A percentile compares a stretch with the other conserved stretches of the same genome.
Conservation (phyloP, 2,329 filamentous ascomycete genomes). For the Claviceps digitariae region DNA sequence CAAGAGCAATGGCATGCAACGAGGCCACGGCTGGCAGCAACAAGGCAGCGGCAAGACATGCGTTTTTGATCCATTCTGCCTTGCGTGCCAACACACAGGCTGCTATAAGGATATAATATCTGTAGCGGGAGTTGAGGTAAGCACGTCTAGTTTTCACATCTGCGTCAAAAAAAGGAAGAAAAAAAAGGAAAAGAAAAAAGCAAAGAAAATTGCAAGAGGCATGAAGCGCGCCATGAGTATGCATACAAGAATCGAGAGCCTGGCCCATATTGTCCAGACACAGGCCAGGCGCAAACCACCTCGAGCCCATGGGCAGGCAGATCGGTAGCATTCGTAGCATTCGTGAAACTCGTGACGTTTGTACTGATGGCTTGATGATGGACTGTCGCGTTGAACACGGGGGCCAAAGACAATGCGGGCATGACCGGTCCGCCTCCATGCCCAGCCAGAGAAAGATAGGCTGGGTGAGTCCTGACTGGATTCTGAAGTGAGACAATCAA, state of each 20-base stretch:
- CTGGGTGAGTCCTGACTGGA: not conserved
- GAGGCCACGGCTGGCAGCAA: constrained; percentile 51
- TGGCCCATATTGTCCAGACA: constrained; percentile 43
- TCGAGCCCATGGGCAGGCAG: constrained; percentile 14
- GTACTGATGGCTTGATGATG: not conserved
- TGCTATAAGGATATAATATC: constrained; percentile 51
- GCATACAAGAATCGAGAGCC: constrained; percentile 38
- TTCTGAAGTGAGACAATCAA: not conserved
- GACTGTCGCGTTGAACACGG: not conserved
- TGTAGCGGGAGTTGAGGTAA: constrained; percentile 11
- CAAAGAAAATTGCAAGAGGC: too few relatives aligned
- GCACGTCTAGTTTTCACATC: not conserved
- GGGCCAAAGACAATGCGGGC: constrained; percentile 3
- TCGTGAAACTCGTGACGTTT: not conserved
- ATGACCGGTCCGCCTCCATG: constrained; percentile 1
- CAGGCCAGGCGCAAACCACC: constrained; percentile 43
- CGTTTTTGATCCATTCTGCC: constrained; percentile 46
- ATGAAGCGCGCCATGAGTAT: constrained; percentile 11
- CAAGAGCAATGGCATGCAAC: constrained; percentile 48
- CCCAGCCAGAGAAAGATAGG: not conserved
- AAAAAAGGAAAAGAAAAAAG: too few relatives aligned
- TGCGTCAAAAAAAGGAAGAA: too few relatives aligned
- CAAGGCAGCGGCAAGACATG: constrained; percentile 48
- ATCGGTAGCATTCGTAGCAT: not conserved
- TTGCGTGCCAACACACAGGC: constrained; percentile 51